Base-by-base conservation (phyloP, 371 early-diverging fungal species). In the Dinochytrium kinnereticum region DNA sequence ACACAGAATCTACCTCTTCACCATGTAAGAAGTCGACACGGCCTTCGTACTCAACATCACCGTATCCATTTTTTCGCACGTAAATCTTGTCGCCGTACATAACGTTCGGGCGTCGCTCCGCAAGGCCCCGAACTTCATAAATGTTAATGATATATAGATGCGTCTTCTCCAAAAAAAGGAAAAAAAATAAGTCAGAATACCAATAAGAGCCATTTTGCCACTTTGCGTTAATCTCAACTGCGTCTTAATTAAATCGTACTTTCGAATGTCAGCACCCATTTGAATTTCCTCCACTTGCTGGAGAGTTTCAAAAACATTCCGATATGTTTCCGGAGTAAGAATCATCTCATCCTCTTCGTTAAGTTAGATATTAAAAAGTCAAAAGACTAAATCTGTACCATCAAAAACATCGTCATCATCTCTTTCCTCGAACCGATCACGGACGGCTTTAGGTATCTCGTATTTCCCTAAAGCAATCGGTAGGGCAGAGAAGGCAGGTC, bases 31-130 rank as follows among this genome's bases (percentile, higher is more conserved):
- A 40, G 21, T 68, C 17, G 10, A 68, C 53, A 33, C 30, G 30
- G 53, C 69, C 69, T 51, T 68, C 69, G 28, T 68, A 68, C 34
- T 68, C 69, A 51, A 19, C 26, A 57, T 51, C 68, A 49, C 53
- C 66, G 51, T 26, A 19, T 44, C 53, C 51, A 34, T n/a, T 44
- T 10, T 37, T 10, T 59, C 49, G 66, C 7, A 76, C 73, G 49
- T 59, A 64, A 2, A 77, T 55, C 36, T 59, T 69, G 61, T 77
- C 77, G n/a, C 67, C 67, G 67, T 77, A 77, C 38, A 77, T 38
- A n/a, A 77, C 73, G 30, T 40, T 51, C 39, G 77, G 77, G 15
- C 77, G 30, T 44, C 57, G 50, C 38, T 77, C 77, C n/a, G 77
- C 77, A 1, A 77, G 37, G 5, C 77, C 77, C 15, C 64, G 77